phyloP scores from a whole-genome alignment of 1,284 basidiomycete species.

The Vanrija sp. region DNA sequence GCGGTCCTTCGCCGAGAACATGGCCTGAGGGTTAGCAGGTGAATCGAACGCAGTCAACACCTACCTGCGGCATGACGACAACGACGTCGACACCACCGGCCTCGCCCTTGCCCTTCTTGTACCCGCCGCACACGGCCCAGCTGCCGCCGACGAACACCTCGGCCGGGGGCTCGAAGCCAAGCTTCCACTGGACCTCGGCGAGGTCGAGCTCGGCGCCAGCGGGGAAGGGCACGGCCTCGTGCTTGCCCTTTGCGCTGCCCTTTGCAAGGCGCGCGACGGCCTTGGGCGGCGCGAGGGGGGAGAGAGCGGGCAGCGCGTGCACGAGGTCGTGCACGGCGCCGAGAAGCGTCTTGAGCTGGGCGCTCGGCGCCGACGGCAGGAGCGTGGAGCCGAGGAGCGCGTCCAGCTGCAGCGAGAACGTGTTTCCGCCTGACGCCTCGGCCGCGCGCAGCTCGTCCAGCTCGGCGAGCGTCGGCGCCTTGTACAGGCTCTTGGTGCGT shows the following conservation, averaged over 20 bases:
- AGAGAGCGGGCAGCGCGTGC: constrained; percentile 56
- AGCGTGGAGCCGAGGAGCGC: constrained; percentile 77
- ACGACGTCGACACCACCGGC: constrained; percentile 76
- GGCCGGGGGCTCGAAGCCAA: constrained; percentile 61
- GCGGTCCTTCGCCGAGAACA: constrained; percentile 96
- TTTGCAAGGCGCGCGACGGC: constrained; percentile 60
- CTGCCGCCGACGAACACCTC: constrained; percentile 51
- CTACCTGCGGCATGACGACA: constrained; percentile 78
- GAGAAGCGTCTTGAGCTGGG: constrained; percentile 64
- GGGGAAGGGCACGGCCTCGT: constrained; percentile 53
- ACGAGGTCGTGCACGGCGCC: constrained; percentile 69
- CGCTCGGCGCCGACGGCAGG: constrained; percentile 52
- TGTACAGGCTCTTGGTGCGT: constrained; percentile 44
- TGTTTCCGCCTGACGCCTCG: constrained; percentile 33
- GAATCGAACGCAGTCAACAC: constrained; percentile 29
- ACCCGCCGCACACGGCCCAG: constrained; percentile 60
- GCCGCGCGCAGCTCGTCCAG: constrained; percentile 54
- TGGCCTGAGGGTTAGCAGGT: constrained; percentile 18
- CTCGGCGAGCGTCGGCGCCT: constrained; percentile 59
- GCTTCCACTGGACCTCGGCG: constrained; percentile 58
- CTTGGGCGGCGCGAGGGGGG: constrained; percentile 59
- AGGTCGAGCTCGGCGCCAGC: constrained; percentile 47
- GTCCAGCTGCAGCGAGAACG: constrained; percentile 55
- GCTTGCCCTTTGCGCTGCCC: constrained; percentile 39
- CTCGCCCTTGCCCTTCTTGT: constrained; percentile 48